Base-by-base conservation (phyloP, 2,329 filamentous ascomycete species). In the Neoascochyta sp. region DNA sequence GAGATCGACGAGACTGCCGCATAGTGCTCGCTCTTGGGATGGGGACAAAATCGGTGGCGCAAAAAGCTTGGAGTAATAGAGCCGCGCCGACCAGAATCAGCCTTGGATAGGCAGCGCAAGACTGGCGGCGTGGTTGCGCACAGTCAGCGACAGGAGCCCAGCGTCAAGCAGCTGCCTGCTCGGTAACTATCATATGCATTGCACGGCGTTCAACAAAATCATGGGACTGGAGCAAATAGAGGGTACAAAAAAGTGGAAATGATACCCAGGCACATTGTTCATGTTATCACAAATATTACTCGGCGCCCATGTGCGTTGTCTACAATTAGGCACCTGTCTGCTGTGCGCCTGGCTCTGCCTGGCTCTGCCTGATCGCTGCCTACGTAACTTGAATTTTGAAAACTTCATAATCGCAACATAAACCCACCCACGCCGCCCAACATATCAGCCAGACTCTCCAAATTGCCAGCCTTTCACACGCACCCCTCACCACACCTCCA, bases 331-430 rank as follows among this genome's bases (percentile, higher is more conserved):
- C 43, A 50, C 21, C 49, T 29, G 34, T 34, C 15, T 39, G 19
- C 28, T 14, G 35, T 47, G 53, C n/a, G n/a, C n/a, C n/a, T n/a
- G n/a, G n/a, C n/a, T n/a, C 29, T 57, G 56, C 57, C 57, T 60
- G 54, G 40, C 23, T 33, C 36, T 58, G 57, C 57, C 57, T 60
- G 45, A 41, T 47, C 24, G 55, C 45, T 55, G 53, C 58, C 57
- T 60, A 47, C 31, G 27, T 35, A 34, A 45, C 24, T 32, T 22
- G 22, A 39, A 41, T 44, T 41, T 40, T 34, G 38, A 33, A 42
- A 49, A 29, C 29, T 35, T 35, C 32, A 30, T 38, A 42, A 15
- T 24, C 15, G 14, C 28, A 41, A 44, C 48, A 52, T 57, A 51
- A 53, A 47, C 54, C 45, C 39, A 34, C 24, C 27, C 29, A 28